Conservation (phyloP, 1,139 yeast genomes). For the Geotrichum carabidarum region DNA sequence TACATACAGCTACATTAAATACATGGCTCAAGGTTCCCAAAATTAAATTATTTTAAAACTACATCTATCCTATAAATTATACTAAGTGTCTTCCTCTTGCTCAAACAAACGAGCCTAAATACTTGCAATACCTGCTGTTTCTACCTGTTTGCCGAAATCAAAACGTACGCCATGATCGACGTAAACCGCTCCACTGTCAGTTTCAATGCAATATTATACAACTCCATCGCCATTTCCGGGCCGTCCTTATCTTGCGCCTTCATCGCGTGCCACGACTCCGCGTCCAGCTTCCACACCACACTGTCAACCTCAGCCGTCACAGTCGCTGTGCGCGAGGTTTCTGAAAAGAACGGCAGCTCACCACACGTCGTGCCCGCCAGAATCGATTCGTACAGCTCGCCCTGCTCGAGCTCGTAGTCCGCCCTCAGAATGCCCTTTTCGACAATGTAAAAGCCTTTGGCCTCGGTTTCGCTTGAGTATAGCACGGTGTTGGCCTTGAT, state of each 20-base stretch:
- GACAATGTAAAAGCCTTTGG: constrained; percentile 52
- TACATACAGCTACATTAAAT: too few relatives aligned
- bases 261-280: constrained; percentile 44
- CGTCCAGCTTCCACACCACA: constrained; percentile 66
- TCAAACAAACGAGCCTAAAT: too few relatives aligned
- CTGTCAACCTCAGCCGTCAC: constrained; percentile 49
- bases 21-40: too few relatives aligned
- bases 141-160: constrained; percentile 26
- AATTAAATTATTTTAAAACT: too few relatives aligned
- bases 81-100: too few relatives aligned
- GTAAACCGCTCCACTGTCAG: constrained; percentile 68
- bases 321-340: constrained; percentile 39
- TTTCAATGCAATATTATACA: constrained; percentile 59
- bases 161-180: constrained; percentile 34
- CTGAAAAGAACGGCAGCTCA: constrained; percentile 53
- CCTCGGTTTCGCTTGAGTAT: constrained; percentile 32
- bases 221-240: constrained; percentile 58
- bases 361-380: constrained; percentile 93
- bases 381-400: constrained; percentile 66
- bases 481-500: constrained; percentile 45
- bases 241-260: constrained; percentile 42
- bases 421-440: constrained; percentile 77
- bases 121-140: background rate
- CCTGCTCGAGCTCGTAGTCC: constrained; percentile 48
- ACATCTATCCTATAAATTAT: too few relatives aligned